Conservation (phyloP, 2,329 filamentous ascomycete species). For the Raffaelea arxii region DNA sequence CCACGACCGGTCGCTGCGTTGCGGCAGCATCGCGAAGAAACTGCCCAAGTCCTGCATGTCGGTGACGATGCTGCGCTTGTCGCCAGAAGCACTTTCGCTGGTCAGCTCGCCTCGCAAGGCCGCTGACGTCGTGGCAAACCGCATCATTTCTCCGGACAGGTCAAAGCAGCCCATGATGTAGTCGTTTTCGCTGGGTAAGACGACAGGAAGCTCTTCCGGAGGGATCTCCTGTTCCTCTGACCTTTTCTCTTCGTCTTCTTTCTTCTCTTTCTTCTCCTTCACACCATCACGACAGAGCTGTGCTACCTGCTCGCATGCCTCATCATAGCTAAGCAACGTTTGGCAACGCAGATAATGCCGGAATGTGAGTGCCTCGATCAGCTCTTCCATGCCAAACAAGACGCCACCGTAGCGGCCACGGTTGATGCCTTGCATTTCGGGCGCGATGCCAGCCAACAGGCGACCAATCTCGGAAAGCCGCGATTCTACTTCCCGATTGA, state of each 20-base stretch:
- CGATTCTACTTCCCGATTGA: conserved; percentile 58
- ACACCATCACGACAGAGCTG: conserved; percentile 22
- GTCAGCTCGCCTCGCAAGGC: conserved; percentile 57
- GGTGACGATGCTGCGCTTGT: conserved; percentile 55
- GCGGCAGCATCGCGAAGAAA: conserved; percentile 64
- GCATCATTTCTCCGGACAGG: conserved; percentile 92
- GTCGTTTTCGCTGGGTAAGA: conserved; percentile 68
- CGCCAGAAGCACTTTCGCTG: conserved; percentile 22
- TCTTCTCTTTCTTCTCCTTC: conserved; percentile 7
- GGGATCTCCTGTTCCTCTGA: conserved; percentile 21
- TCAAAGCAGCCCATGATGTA: conserved; percentile 90
- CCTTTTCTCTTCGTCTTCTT: neutral
- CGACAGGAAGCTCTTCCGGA: conserved; percentile 13
- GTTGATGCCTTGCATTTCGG: conserved; percentile 71
- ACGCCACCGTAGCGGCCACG: conserved; percentile 71
- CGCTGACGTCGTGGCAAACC: conserved; percentile 83
- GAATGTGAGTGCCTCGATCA: conserved; percentile 85
- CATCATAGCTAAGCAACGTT: conserved; percentile 57
- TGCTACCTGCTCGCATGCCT: conserved; percentile 42
- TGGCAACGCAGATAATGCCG: conserved; percentile 77
- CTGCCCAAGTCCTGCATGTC: conserved; percentile 74
- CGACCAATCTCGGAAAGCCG: conserved; percentile 62
- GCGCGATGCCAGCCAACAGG: conserved; percentile 57
- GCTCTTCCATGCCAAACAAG: conserved; percentile 85
- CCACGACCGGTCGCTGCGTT: conserved; percentile 45